Evolutionary conservation across 129 eudicot genomes (phyloP).

Genomic region (Saposhnikovia divaricata): DNA sequence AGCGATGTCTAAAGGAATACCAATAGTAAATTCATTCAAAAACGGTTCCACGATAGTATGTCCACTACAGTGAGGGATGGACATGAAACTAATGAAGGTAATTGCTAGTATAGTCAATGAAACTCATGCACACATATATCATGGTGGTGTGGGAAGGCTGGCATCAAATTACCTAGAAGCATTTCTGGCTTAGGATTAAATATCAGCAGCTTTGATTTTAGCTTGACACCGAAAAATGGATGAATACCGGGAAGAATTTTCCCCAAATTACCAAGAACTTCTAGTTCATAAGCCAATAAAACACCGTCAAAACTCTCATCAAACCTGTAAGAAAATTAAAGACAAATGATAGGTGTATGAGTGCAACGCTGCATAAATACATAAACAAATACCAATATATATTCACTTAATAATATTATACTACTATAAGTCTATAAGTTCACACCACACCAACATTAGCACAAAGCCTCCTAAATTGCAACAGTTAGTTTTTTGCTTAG

Average conservation of each 20-base stretch:
- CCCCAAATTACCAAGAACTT: conserved; percentile 30
- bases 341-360: background rate
- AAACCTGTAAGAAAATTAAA: conserved; percentile 36
- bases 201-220: conserved; percentile 51
- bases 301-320: conserved; percentile 81
- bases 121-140: background rate
- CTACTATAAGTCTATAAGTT: background rate
- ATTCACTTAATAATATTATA: background rate
- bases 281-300: conserved; percentile 61
- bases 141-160: background rate
- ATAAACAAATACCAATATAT: background rate
- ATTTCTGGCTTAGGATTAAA: conserved; percentile 78
- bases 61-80: background rate
- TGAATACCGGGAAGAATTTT: conserved; percentile 59
- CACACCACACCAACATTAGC: background rate
- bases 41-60: background rate
- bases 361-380: background rate
- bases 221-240: conserved; percentile 59
- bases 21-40: background rate
- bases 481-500: no score
- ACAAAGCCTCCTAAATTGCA: background rate
- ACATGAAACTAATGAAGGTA: background rate
- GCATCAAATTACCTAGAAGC: conserved; percentile 46
- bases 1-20: background rate
- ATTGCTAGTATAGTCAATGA: background rate